Percentiles rank a stretch among this genome's conserved stretches.
Evolutionary conservation across 495 filamentous ascomycete genomes (phyloP).

Genomic region (Jackrogersella minutella): DNA sequence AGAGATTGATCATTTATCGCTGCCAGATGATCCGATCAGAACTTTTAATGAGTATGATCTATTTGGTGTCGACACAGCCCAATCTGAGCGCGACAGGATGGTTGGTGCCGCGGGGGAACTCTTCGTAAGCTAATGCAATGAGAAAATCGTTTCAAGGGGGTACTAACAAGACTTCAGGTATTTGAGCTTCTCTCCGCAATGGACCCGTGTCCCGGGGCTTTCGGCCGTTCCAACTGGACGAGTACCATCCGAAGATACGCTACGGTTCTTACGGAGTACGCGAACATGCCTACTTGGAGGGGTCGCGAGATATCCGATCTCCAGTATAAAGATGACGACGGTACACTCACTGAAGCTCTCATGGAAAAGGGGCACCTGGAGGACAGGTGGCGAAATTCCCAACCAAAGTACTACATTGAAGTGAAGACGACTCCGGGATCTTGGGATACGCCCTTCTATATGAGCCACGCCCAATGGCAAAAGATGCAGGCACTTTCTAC

Average conservation of each 20-base stretch:
- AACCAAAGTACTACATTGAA: constrained; percentile 54
- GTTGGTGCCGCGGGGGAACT: constrained; percentile 58
- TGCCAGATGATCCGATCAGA: constrained; percentile 6
- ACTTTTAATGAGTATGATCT: constrained; percentile 14
- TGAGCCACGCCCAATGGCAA: constrained; percentile 52
- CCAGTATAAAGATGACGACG: constrained; percentile 47
- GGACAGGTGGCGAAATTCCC: constrained; percentile 32
- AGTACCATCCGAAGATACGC: constrained; percentile 54
- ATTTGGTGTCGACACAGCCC: constrained; percentile 24
- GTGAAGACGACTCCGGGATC: constrained; percentile 57
- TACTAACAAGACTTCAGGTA: constrained; percentile 42
- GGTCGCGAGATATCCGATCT: constrained; percentile 56
- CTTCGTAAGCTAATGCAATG: constrained; percentile 45
- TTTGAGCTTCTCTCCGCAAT: constrained; percentile 51
- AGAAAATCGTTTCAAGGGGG: not conserved
- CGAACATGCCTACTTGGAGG: constrained; percentile 46
- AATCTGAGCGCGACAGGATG: constrained; percentile 48
- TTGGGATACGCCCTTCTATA: constrained; percentile 51
- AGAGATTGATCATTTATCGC: constrained; percentile 36
- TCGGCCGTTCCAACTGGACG: constrained; percentile 50
- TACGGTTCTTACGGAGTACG: constrained; percentile 47
- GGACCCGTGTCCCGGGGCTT: constrained; percentile 33
- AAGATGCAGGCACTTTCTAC: constrained; percentile 32
- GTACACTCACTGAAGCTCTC: constrained; percentile 45
- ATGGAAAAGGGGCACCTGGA: constrained; percentile 48